These are phyloP conservation scores for Colletotrichum cuscutae DNA, from an alignment of 2,329 filamentous ascomycete genomes.

Conservation along the genomic window DNA sequence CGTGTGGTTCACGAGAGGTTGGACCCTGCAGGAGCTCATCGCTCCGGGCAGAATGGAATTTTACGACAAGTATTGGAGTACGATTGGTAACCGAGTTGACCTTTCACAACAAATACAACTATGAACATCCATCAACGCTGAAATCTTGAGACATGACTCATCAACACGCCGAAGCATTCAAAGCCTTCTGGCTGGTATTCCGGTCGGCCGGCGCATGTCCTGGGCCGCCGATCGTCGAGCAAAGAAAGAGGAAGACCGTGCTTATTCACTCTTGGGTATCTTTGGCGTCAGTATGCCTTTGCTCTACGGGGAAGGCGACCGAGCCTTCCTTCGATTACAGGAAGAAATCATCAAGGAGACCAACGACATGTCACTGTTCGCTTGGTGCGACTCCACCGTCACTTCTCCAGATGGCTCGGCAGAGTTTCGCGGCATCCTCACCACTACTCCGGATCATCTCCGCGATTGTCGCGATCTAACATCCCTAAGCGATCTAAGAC, in stretches of 20 bases:
- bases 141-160: background rate
- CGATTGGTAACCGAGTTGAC: conserved; percentile 38
- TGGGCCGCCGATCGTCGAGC: conserved; percentile 40
- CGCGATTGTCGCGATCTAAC: background rate
- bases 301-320: conserved; percentile 40
- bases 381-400: background rate
- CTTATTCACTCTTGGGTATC: conserved; percentile 41
- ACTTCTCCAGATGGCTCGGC: fast-evolving
- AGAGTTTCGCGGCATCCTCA: background rate
- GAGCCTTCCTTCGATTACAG: conserved; percentile 37
- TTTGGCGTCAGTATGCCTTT: conserved; percentile 41
- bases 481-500: too few species aligned
- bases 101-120: background rate
- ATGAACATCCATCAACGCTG: background rate
- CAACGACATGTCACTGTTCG: background rate
- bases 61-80: conserved; percentile 1
- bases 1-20: conserved; percentile 19
- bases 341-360: background rate
- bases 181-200: background rate
- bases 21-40: conserved; percentile 31
- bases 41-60: conserved; percentile 12
- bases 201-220: conserved; percentile 34
- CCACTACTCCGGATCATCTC: background rate
- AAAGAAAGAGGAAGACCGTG: conserved; percentile 37
- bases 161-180: background rate